Evolutionary conservation across 176 grass and related monocot species (phyloP), one percentile per base, ranked within the genome.

Genomic region (Aegilops bicornis): DNA sequence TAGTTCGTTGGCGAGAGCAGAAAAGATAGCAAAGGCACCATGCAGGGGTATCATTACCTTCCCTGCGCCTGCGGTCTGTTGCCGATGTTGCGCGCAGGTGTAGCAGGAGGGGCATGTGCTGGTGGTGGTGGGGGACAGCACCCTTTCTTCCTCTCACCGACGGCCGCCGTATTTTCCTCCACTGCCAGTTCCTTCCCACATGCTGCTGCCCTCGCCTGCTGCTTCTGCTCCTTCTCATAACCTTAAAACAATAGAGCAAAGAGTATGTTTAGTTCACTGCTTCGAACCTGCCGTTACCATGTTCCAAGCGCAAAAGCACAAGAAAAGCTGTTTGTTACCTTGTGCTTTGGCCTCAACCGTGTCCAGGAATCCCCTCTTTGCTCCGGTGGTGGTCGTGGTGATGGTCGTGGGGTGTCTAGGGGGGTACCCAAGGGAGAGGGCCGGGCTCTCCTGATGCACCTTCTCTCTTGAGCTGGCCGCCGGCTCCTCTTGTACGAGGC

Each of bases 341-440:
- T 97, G 62, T 80, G 36, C 48, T 89, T 83, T 91, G 79, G 62
- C 48, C 54, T 90, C 88, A 61, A 91, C 79, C 35, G 85, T 87
- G 81, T 94, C 88, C 47, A 86, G 48, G 86, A 94, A 91, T 16
- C 77, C 89, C 35, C 90, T 96, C 78, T 92, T 96, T 69, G 92
- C 86, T 69, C 95, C 91, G 82, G 86, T 54, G 77, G 86, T 72
- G 20, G 83, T 84, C 79, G 86, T 54, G 77, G 86, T 72, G 20
- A 81, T 84, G 40, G 22, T 14, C 58, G 70, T 36, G 22, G 87
- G 85, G 69, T 80, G 27, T 48, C 85, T 93, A 78, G 80, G 79
- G 22, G 88, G 83, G 85, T 83, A 89, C 14, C 80, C 80, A 72
- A 94, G 92, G 66, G 89, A 93, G 36, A 92, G 87, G 94, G 83